Conservation (phyloP, 768 basidiomycete genomes). For the Lactarius akahatsu region DNA sequence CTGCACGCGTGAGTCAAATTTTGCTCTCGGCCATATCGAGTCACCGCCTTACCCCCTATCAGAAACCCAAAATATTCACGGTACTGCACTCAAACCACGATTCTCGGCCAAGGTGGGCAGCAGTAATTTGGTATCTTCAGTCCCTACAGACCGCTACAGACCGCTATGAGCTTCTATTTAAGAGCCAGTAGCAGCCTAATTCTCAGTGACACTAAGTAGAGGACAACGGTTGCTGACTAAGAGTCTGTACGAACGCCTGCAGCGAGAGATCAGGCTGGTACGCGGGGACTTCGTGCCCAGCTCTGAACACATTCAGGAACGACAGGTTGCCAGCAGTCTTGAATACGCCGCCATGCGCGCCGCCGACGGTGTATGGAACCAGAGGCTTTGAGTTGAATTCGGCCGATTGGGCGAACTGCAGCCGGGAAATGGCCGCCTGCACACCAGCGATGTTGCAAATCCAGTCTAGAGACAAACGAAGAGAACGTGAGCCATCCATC, state of each 20-base stretch:
- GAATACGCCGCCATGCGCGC: constrained; percentile 44
- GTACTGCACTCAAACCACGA: too few species aligned
- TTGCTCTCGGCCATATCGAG: too few species aligned
- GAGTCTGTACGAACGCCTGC: constrained; percentile 25
- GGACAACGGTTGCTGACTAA: constrained; percentile 15
- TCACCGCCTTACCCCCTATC: too few species aligned
- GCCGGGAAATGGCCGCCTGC: constrained; percentile 48
- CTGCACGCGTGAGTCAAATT: too few species aligned
- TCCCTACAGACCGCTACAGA: too few species aligned
- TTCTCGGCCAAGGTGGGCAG: too few species aligned
- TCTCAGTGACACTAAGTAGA: constrained; percentile 12
- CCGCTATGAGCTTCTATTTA: too few species aligned
- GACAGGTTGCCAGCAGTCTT: constrained; percentile 50
- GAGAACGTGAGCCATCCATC: constrained; percentile 39
- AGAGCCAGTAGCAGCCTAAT: too few species aligned
- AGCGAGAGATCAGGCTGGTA: constrained; percentile 19
- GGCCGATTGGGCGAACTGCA: constrained; percentile 37
- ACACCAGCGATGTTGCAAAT: constrained; percentile 47
- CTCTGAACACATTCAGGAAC: constrained; percentile 46
- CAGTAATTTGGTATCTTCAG: too few species aligned
- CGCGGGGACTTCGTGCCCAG: constrained; percentile 35
- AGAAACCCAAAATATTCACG: too few species aligned
- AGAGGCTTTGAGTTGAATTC: constrained; percentile 42
- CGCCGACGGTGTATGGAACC: constrained; percentile 44
- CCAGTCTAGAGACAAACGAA: constrained; percentile 38